phyloP scores from a whole-genome alignment of 1,284 basidiomycete genomes.

The Cutaneotrichosporon cyanovorans region DNA sequence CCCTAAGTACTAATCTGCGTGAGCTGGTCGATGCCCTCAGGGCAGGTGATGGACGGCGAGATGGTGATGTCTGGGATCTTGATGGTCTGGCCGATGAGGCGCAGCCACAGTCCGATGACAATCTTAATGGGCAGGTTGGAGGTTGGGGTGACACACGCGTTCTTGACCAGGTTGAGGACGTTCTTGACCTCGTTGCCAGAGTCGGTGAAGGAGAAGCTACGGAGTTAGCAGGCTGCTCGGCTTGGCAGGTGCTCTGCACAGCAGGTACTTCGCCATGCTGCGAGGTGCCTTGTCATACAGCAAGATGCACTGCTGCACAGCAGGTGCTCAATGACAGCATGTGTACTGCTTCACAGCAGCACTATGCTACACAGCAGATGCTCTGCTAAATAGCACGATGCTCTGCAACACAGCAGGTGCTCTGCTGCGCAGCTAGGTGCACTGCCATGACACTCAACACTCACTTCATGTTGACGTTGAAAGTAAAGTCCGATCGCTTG shows the following conservation, averaged over 20 bases:
- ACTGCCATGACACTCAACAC: no score
- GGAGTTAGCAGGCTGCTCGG: constrained; percentile 2
- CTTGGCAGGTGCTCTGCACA: not conserved
- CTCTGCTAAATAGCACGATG: no score
- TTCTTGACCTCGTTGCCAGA: not conserved
- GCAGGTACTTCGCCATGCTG: no score
- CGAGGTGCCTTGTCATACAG: no score
- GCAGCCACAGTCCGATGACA: constrained; percentile 43
- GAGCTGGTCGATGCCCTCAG: constrained; percentile 36
- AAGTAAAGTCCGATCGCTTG: constrained; percentile 63
- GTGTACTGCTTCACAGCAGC: no score
- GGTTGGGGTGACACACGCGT: constrained; percentile 57
- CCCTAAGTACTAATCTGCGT: no score
- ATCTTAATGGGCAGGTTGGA: constrained; percentile 59
- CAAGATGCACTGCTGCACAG: no score
- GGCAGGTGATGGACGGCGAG: constrained; percentile 61
- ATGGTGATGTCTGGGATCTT: constrained; percentile 59
- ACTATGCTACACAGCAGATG: no score
- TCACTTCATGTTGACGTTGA: constrained; percentile 65
- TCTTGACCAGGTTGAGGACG: constrained; percentile 7
- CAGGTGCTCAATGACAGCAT: no score
- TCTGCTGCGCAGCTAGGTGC: no score
- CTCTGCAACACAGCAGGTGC: no score
- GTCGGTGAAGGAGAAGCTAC: constrained; percentile 6
- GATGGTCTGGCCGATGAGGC: constrained; percentile 60